phyloP scores from a whole-genome alignment of 768 basidiomycete genomes.

The Leccinum boreale region DNA sequence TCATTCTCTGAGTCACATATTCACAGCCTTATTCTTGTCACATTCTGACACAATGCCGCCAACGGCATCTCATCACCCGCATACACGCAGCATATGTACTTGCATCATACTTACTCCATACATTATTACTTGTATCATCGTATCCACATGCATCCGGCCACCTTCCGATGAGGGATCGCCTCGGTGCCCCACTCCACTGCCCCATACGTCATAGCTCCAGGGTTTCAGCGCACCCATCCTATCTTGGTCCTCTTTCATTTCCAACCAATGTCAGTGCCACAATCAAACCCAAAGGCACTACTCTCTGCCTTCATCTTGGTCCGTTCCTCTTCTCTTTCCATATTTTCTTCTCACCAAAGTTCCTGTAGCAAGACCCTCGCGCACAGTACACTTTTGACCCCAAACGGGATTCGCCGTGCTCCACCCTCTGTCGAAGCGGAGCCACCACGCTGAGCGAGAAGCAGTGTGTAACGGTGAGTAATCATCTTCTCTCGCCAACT shows the following conservation, averaged over 20 bases:
- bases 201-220: conserved; percentile 24
- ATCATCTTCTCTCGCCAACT: neutral
- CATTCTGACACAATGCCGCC: conserved; percentile 4
- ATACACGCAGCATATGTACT: conserved; percentile 25
- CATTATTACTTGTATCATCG: conserved; percentile 21
- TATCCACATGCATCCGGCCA: conserved; percentile 12
- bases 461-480: conserved; percentile 55
- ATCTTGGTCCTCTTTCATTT: conserved; percentile 14
- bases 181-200: conserved; percentile 4
- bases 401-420: conserved; percentile 52
- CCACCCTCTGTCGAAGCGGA: conserved; percentile 55
- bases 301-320: conserved; percentile 45
- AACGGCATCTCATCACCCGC: conserved; percentile 3
- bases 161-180: conserved; percentile 2
- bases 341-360: conserved; percentile 1
- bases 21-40: conserved; percentile 6
- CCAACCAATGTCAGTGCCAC: conserved; percentile 16
- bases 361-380: conserved; percentile 31
- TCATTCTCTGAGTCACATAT: conserved; percentile 14
- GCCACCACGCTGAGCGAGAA: conserved; percentile 25
- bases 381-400: conserved; percentile 61
- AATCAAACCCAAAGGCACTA: conserved; percentile 26
- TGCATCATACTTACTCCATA: conserved; percentile 26
- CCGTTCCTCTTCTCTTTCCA: conserved; percentile 28
- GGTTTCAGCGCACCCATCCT: neutral